Evolutionary conservation across 2,329 filamentous ascomycete genomes (phyloP), one percentile per base, ranked within the genome.

Genomic region (Ascochyta clinopodiicola): DNA sequence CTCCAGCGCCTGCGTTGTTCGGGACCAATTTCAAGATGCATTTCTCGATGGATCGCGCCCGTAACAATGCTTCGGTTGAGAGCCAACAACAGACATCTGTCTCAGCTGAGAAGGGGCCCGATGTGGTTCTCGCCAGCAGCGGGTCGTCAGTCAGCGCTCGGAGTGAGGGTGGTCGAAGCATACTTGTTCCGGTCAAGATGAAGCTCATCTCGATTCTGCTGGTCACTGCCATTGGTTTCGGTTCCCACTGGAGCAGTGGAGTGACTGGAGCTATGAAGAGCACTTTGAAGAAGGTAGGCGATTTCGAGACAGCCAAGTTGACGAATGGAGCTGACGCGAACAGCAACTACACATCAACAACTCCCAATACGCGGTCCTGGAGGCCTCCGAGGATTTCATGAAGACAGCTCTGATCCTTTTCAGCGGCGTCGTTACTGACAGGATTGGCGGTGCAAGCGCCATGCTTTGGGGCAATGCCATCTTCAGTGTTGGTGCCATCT

Each of bases 361-460:
- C 62, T 81, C 81, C 0, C 80, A 87, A 61, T 88, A 82, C 62
- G 80, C 85, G 0, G 74, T 87, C 0, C 76, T 88, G 0, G 83
- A 86, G 61, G 81, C 84, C 0, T 87, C 84, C 38, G 82, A 86
- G 59, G 80, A 87, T 63, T 88, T 87, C 53, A 87, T 88, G 81
- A 80, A 81, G 13, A 85, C 83, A 0, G 75, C 80, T 0, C 68
- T 87, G 2, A 84, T 87, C 19, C 69, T 87, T 0, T 54, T 78
- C 24, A 84, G 79, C 21, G 85, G 85, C 1, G 59, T 85, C 1
- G 65, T 87, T 1, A 87, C 84, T 0, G 85, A 87, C 59, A 78
- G 82, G 9, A 78, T 85, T 15, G 85, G 85, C 1, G 85, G 85
- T 24, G 84, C 84, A 35, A 42, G 78, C 44, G 81, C 83, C 48